These are phyloP conservation scores for Globisporangium cederbergense DNA, from an alignment of 352 stramenopile genomes.

Conservation along the genomic window DNA sequence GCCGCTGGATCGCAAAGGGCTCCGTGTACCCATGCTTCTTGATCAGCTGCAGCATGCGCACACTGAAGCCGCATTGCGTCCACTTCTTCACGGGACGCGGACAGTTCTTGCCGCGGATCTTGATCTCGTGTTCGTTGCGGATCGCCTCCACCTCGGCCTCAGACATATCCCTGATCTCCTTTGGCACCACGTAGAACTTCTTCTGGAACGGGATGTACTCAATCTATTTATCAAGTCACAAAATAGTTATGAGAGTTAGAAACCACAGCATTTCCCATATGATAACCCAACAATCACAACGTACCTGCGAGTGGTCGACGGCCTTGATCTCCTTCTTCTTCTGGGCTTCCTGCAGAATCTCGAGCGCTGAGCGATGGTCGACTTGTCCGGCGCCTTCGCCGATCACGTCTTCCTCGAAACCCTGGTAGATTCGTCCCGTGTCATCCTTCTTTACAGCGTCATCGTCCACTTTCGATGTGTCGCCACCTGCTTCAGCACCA, in stretches of 20 bases:
- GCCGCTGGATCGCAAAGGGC: constrained; percentile 97
- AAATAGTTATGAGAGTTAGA: background rate
- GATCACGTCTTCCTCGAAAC: constrained; percentile 83
- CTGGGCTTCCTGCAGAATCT: constrained; percentile 89
- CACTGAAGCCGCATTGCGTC: constrained; percentile 96
- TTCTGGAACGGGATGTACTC: constrained; percentile 98
- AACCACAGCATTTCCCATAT: background rate
- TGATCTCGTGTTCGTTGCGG: constrained; percentile 92
- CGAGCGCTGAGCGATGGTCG: constrained; percentile 80
- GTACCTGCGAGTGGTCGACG: constrained; percentile 92
- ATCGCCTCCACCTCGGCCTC: constrained; percentile 81
- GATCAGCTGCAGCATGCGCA: constrained; percentile 94
- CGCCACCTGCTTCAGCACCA: constrained; percentile 9
- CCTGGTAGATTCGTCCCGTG: constrained; percentile 81
- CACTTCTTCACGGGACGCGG: constrained; percentile 95
- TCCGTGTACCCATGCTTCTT: constrained; percentile 91
- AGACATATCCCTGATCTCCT: constrained; percentile 88
- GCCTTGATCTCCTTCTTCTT: constrained; percentile 94
- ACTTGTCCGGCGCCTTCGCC: constrained; percentile 73
- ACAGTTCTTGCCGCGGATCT: constrained; percentile 96
- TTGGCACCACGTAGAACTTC: constrained; percentile 98
- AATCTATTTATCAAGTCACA: constrained; percentile 39
- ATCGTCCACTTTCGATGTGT: constrained; percentile 8
- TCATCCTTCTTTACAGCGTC: constrained; percentile 46
- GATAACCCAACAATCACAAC: background rate